Conservation (phyloP, 2,329 filamentous ascomycete genomes). For the Aureobasidium uvarum region DNA sequence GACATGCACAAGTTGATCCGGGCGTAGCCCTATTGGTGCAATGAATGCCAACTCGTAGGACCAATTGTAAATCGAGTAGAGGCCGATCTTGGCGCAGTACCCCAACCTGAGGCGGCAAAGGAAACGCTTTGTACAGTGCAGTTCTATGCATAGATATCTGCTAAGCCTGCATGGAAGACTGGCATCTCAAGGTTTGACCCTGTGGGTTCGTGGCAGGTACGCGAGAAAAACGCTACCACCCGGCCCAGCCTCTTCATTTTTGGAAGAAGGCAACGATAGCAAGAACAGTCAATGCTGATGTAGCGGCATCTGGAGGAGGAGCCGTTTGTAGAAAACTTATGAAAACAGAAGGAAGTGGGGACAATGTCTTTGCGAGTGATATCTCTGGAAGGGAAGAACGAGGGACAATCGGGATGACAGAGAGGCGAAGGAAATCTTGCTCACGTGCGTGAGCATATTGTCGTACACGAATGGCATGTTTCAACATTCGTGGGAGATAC, state of each 20-base stretch:
- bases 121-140: slow-evolving; percentile 3
- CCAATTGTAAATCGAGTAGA: slow-evolving; percentile 19
- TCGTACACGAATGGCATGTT: neutral
- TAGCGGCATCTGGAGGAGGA: neutral
- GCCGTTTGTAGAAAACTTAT: slow-evolving; percentile 12
- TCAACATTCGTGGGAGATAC: neutral
- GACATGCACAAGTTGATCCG: slow-evolving; percentile 6
- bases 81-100: slow-evolving; percentile 22
- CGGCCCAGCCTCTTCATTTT: slow-evolving; percentile 8
- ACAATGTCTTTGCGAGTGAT: neutral
- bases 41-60: slow-evolving; percentile 8
- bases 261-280: neutral
- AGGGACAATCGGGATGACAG: neutral
- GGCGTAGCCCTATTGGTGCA: slow-evolving; percentile 18
- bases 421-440: neutral
- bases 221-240: slow-evolving; percentile 5
- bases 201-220: neutral
- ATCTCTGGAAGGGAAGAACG: slow-evolving; percentile 1
- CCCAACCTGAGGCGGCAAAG: slow-evolving; percentile 20
- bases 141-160: slow-evolving; percentile 5
- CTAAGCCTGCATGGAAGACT: neutral
- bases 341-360: slow-evolving; percentile 19
- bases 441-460: neutral
- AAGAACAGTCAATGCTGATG: slow-evolving; percentile 13
- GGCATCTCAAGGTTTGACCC: neutral